A percentile compares a stretch with the other conserved stretches of the same genome.
These are phyloP conservation scores for Fomitopsis palustris DNA, from an alignment of 1,284 basidiomycete genomes.

Conservation along the genomic window DNA sequence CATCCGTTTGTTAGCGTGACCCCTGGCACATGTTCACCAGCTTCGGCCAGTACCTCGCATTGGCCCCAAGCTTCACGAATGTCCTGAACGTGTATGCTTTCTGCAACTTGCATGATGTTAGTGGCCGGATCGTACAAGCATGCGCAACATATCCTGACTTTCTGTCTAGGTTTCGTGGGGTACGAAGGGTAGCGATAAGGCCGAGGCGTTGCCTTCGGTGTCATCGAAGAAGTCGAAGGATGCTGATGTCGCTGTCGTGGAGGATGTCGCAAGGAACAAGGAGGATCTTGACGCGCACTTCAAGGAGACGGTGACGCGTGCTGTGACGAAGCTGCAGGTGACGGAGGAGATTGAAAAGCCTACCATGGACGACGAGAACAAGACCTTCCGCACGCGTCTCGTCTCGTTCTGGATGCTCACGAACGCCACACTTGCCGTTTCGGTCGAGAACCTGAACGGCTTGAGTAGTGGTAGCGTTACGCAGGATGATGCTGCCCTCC, in stretches of 20 bases:
- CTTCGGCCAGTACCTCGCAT: conserved; percentile 87
- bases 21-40: conserved; percentile 99
- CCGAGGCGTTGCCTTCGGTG: conserved; percentile 89
- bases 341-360: conserved; percentile 77
- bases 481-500: conserved; percentile 44
- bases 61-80: conserved; percentile 92
- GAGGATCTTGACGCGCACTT: conserved; percentile 93
- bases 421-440: conserved; percentile 78
- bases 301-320: conserved; percentile 91
- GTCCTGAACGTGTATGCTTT: conserved; percentile 96
- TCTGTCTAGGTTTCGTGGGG: conserved; percentile 77
- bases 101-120: conserved; percentile 89
- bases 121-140: no score
- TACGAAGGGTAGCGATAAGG: conserved; percentile 96
- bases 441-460: conserved; percentile 85
- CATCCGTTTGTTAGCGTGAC: conserved; percentile 60
- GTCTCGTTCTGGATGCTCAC: conserved; percentile 85
- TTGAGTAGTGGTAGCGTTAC: conserved; percentile 43
- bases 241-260: conserved; percentile 74
- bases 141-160: neutral
- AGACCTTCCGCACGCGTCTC: conserved; percentile 89
- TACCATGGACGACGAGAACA: conserved; percentile 89
- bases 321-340: conserved; percentile 77
- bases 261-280: conserved; percentile 76
- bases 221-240: conserved; percentile 81